Base-by-base conservation (phyloP, 2,329 filamentous ascomycete species). In the Tolypocladium ophioglossoides region DNA sequence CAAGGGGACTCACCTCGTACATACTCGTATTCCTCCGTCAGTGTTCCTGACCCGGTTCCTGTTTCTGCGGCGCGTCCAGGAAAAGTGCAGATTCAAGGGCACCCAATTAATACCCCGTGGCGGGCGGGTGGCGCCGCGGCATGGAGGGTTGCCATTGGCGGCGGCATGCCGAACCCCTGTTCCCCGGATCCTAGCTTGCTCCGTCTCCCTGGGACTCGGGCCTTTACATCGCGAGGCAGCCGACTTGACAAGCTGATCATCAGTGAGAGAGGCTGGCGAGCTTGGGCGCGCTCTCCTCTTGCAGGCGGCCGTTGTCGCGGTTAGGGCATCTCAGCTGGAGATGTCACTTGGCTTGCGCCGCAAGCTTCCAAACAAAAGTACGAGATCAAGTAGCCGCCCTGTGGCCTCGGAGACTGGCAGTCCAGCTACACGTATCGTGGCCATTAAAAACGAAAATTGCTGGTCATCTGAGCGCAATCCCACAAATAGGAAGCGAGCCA, bases 141-240 rank as follows among this genome's bases (percentile, higher is more conserved):
- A 52, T 22, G 22, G 50, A 40, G 38, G 37, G 48, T 38, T 27
- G 37, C 47, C 35, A 54, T 56, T 57, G 54, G 55, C 40, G 30
- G 48, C 41, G 52, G 52, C 50, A 34, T 7, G 22, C 41, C 22
- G n/a, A 34, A 16, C 27, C 52, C 52, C 51, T 44, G 39, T 52
- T 56, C 55, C 57, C 52, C 55, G 52, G 34, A 24, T 30, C 50
- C 34, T 49, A 41, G 50, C 50, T 35, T 24, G 48, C 39, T 51
- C 54, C 35, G 35, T 50, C 44, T 32, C 44, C 46, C 47, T 57
- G 57, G 57, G 44, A 55, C 52, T 52, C 50, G 54, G 51, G 35
- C 22, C 34, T 27, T 41, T 35, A 20, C 35, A 30, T 7, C 34
- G 12, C 24, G 40, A 40, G 34, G 44, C 44, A 34, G 41, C 51